Evolutionary conservation across 805 yeast species (phyloP).

Genomic region (Jamesozyma rosinii): DNA sequence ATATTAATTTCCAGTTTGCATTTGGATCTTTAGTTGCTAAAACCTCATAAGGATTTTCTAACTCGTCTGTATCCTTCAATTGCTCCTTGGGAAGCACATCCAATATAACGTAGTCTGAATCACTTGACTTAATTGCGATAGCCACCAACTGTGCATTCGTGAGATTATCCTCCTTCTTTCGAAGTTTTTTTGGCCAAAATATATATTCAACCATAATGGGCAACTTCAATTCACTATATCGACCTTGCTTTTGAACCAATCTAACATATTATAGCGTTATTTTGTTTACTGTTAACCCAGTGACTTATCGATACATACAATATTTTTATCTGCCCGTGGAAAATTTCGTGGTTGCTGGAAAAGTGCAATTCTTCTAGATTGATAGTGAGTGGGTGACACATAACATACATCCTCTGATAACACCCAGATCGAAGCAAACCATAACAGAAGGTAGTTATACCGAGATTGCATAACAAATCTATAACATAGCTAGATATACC

Average conservation of each 20-base stretch:
- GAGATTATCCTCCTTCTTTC: neutral
- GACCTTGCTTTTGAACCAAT: no score
- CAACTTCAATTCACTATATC: neutral
- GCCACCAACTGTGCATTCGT: slow-evolving; percentile 7
- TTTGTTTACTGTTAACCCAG: no score
- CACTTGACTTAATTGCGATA: slow-evolving; percentile 11
- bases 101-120: slow-evolving; percentile 19
- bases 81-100: slow-evolving; percentile 8
- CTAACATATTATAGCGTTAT: no score
- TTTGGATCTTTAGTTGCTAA: slow-evolving; percentile 1
- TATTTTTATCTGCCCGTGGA: no score
- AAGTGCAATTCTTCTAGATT: no score
- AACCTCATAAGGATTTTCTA: slow-evolving; percentile 10
- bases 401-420: no score
- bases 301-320: no score
- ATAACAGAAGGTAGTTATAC: no score
- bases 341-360: no score
- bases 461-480: no score
- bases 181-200: slow-evolving; percentile 21
- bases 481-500: neutral
- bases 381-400: no score
- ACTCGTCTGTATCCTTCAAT: neutral
- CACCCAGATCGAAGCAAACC: no score
- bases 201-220: slow-evolving; percentile 13
- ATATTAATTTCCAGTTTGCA: slow-evolving; percentile 6